These are phyloP conservation scores for Volutella citrinella DNA, from an alignment of 2,329 filamentous ascomycete genomes.

Conservation along the genomic window DNA sequence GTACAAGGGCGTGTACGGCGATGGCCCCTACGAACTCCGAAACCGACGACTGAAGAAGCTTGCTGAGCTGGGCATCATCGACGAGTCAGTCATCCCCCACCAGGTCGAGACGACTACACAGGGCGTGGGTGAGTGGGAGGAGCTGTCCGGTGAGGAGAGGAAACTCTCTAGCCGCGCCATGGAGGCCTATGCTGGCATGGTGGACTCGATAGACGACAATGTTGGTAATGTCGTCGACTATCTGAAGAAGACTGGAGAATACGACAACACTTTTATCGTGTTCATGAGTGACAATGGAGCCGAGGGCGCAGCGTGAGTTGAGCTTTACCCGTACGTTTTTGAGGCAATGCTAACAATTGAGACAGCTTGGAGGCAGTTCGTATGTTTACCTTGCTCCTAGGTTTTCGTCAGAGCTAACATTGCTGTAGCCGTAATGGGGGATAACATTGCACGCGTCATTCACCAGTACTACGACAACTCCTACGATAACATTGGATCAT, in stretches of 20 bases:
- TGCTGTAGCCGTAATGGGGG: constrained; percentile 4
- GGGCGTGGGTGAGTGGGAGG: constrained; percentile 44
- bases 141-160: constrained; percentile 41
- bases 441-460: constrained; percentile 16
- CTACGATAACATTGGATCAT: constrained; percentile 7
- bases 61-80: constrained; percentile 53
- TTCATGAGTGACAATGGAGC: constrained; percentile 64
- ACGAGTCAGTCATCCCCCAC: constrained; percentile 45
- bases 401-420: too few relatives aligned
- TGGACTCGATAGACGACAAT: constrained; percentile 58
- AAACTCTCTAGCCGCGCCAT: constrained; percentile 50
- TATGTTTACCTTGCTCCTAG: too few relatives aligned
- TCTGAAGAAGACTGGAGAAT: constrained; percentile 52
- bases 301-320: constrained; percentile 50
- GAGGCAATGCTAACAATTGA: too few relatives aligned
- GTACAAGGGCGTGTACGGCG: constrained; percentile 57
- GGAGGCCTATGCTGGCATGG: constrained; percentile 63
- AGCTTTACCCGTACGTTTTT: too few relatives aligned
- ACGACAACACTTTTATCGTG: constrained; percentile 61
- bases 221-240: constrained; percentile 57
- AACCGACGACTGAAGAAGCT: constrained; percentile 48
- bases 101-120: constrained; percentile 33
- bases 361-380: too few relatives aligned
- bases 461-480: constrained; percentile 11
- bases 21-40: constrained; percentile 55